A percentile compares a stretch with the other conserved stretches of the same genome.
Conservation (phyloP, 768 basidiomycete species). For the Lyophyllum semitale region DNA sequence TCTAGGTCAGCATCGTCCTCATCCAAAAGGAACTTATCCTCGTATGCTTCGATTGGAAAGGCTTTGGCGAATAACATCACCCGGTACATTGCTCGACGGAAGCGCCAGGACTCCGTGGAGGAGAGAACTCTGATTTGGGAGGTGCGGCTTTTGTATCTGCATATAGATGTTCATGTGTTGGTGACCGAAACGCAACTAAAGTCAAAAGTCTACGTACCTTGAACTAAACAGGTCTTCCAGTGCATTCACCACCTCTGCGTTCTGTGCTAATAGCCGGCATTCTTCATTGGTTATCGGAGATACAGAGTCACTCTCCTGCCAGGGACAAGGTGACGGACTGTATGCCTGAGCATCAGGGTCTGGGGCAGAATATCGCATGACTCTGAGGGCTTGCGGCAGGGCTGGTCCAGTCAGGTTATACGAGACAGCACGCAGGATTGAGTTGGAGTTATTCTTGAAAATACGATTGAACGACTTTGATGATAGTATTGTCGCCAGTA, state of each 20-base stretch:
- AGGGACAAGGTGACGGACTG: slow-evolving; percentile 2
- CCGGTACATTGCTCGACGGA: slow-evolving; percentile 20
- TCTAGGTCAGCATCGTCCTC: not conserved
- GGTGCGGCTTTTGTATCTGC: slow-evolving; percentile 38
- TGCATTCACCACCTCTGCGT: slow-evolving; percentile 23
- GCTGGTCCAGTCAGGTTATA: slow-evolving; percentile 29
- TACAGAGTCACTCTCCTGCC: slow-evolving; percentile 15
- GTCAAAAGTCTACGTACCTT: slow-evolving; percentile 26
- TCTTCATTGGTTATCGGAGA: slow-evolving; percentile 22
- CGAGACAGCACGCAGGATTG: slow-evolving; percentile 29
- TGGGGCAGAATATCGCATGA: slow-evolving; percentile 19
- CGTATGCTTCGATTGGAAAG: slow-evolving; percentile 5
- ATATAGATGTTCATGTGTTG: not conserved
- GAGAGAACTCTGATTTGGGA: slow-evolving; percentile 30
- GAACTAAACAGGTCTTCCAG: slow-evolving; percentile 42
- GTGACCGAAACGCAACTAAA: not conserved
- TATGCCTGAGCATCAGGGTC: not conserved
- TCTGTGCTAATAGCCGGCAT: slow-evolving; percentile 19
- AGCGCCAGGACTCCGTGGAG: slow-evolving; percentile 27
- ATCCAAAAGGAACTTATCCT: not conserved
- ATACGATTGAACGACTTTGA: slow-evolving; percentile 29
- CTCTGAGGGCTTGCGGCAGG: slow-evolving; percentile 29
- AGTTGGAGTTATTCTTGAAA: slow-evolving; percentile 28
- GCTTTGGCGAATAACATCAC: slow-evolving; percentile 14
- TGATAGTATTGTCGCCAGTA: slow-evolving; percentile 24